Base-by-base conservation (phyloP, 208 protist genomes). In the Crithidia fasciculata region DNA sequence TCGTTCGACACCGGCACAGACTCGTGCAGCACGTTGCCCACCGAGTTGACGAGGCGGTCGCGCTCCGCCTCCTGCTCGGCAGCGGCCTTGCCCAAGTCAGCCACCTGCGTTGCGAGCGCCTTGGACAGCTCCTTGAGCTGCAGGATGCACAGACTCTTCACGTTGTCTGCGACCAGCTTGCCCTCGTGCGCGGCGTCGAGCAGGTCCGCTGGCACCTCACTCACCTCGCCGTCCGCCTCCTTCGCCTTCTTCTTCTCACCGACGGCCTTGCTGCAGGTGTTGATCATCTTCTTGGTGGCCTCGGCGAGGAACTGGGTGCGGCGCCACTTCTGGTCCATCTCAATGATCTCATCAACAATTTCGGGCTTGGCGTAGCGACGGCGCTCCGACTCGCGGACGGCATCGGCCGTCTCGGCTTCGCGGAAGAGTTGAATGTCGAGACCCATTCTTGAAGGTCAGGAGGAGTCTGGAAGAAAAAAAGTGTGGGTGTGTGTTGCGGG, bases 21-120 rank as follows among this genome's bases (percentile, higher is more conserved):
- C 68, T 99, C 96, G 80, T 99, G 97, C 41, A 99, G 86, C 28
- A 99, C 78, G 78, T 99, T 99, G 49, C 98, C 98, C 47, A 99
- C 90, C 15, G 54, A 80, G 52, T 82, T 76, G 18, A 99, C 71
- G 59, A 95, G 69, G 54, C 88, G 78, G 69, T 98, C 92, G 43
- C 95, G 86, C 72, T 88, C 70, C 15, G 76, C 72, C 52, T 86
- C 89, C 19, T 88, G 77, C 64, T 87, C 81, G 13, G 76, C 82
- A 2, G 90, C 85, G n/a, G 88, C 62, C 69, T 90, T 89, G 10
- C 79, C 91, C 5, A 94, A 84, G 5, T 81, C 81, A 6, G 75
- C 59, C 52, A 93, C 85, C 45, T 89, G 81, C 39, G 79, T 80
- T 12, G 83, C 76, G 10, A 97, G 83, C 37, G 80, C 66, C 82